These are phyloP conservation scores for Fusarium nisikadoi DNA, from an alignment of 2,329 filamentous ascomycete genomes.

Conservation along the genomic window DNA sequence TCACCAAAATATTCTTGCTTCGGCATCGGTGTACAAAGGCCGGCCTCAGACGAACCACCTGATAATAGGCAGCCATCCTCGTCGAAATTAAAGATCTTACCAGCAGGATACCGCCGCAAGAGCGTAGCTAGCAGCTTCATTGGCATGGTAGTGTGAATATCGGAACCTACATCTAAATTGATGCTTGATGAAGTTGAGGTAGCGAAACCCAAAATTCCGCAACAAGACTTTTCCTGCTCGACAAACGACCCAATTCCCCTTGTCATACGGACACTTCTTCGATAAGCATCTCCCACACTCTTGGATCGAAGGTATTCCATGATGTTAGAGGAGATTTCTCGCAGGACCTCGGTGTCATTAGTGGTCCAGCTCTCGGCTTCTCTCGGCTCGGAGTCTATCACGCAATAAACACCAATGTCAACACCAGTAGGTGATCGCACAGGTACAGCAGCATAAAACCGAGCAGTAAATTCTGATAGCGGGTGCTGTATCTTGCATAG, in stretches of 20 bases:
- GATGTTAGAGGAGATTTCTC: slow-evolving; percentile 47
- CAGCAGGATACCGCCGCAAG: slow-evolving; percentile 57
- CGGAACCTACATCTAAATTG: slow-evolving; percentile 39
- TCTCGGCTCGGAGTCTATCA: slow-evolving; percentile 36
- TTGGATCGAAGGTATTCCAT: slow-evolving; percentile 52
- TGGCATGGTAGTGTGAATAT: slow-evolving; percentile 45
- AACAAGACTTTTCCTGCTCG: slow-evolving; percentile 30
- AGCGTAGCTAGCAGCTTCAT: slow-evolving; percentile 54
- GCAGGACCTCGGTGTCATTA: slow-evolving; percentile 41
- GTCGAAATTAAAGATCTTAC: slow-evolving; percentile 59
- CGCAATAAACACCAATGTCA: slow-evolving; percentile 55
- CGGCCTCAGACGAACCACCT: slow-evolving; percentile 48
- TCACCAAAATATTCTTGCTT: not conserved
- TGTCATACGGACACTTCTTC: slow-evolving; percentile 52
- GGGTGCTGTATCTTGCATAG: slow-evolving; percentile 43
- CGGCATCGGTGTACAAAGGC: slow-evolving; percentile 2
- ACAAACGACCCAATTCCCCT: slow-evolving; percentile 53
- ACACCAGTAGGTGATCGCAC: slow-evolving; percentile 52
- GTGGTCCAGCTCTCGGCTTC: slow-evolving; percentile 38
- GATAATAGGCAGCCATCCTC: slow-evolving; percentile 50
- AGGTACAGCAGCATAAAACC: slow-evolving; percentile 55
- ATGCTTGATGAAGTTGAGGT: slow-evolving; percentile 48
- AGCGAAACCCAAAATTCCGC: slow-evolving; percentile 54
- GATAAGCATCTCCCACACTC: slow-evolving; percentile 42
- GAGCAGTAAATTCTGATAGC: slow-evolving; percentile 27